Evolutionary conservation across 2,329 filamentous ascomycete genomes (phyloP).

Genomic region (Periconia macrospinosa): DNA sequence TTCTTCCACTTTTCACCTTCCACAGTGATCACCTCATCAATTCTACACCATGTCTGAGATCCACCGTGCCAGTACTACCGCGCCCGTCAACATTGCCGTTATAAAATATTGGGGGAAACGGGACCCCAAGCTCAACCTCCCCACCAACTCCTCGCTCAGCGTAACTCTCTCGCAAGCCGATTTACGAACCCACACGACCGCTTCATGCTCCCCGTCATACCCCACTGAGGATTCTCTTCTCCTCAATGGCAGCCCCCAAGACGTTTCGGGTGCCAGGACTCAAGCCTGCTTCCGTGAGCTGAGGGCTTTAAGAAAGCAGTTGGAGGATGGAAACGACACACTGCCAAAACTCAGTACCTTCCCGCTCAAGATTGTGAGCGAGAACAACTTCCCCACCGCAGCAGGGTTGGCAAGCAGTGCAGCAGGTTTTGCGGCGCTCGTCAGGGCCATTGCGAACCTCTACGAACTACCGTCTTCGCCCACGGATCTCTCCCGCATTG

Average conservation of each 20-base stretch:
- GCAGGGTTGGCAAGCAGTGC: slow-evolving; percentile 74
- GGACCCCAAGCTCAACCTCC: slow-evolving; percentile 89
- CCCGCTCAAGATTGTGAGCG: slow-evolving; percentile 83
- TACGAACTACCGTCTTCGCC: slow-evolving; percentile 83
- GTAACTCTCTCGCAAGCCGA: slow-evolving; percentile 94
- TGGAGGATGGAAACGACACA: slow-evolving; percentile 72
- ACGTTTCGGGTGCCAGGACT: slow-evolving; percentile 85
- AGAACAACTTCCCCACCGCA: slow-evolving; percentile 99
- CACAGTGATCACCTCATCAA: not conserved
- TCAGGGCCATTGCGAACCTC: slow-evolving; percentile 87
- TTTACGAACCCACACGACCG: slow-evolving; percentile 93
- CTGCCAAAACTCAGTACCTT: slow-evolving; percentile 80
- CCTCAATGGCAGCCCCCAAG: slow-evolving; percentile 81
- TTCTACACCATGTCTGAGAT: slow-evolving; percentile 54
- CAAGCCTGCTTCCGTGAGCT: slow-evolving; percentile 92
- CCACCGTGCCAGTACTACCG: slow-evolving; percentile 92
- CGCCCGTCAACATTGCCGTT: slow-evolving; percentile 96
- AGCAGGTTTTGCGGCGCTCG: slow-evolving; percentile 67
- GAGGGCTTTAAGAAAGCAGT: slow-evolving; percentile 70
- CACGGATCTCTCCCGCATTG: slow-evolving; percentile 83
- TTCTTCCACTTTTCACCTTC: not conserved
- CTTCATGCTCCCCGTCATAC: slow-evolving; percentile 80
- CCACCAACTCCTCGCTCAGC: slow-evolving; percentile 95
- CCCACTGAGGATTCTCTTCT: slow-evolving; percentile 69
- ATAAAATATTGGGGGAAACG: slow-evolving; percentile 99